A percentile compares a stretch with the other conserved stretches of the same genome.
Conservation (phyloP, 768 basidiomycete genomes). For the Lactifluus piperatus region DNA sequence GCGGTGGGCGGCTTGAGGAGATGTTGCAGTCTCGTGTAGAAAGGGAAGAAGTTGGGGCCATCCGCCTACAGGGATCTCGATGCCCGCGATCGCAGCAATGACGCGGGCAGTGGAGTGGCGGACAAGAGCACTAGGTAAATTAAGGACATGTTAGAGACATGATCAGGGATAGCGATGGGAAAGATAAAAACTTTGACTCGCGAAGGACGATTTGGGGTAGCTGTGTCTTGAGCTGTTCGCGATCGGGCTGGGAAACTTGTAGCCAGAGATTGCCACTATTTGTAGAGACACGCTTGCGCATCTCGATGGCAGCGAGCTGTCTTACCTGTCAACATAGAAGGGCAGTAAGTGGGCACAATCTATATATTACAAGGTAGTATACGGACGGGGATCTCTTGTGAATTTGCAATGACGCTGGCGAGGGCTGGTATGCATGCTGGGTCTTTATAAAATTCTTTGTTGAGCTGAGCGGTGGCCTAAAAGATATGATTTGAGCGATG, state of each 20-base stretch:
- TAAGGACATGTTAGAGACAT: slow-evolving; percentile 4
- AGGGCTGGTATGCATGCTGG: slow-evolving; percentile 87
- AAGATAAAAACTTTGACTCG: slow-evolving; percentile 60
- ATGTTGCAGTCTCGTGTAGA: slow-evolving; percentile 69
- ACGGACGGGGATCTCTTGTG: slow-evolving; percentile 78
- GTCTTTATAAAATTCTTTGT: slow-evolving; percentile 89
- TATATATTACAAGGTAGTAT: neutral
- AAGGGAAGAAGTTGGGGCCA: slow-evolving; percentile 89
- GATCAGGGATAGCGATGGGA: slow-evolving; percentile 6
- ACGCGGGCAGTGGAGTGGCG: slow-evolving; percentile 90
- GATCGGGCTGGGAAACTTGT: slow-evolving; percentile 51
- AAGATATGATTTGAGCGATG: neutral
- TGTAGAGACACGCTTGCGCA: slow-evolving; percentile 82
- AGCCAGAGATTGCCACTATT: slow-evolving; percentile 82
- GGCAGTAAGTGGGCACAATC: neutral
- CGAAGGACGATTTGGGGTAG: slow-evolving; percentile 68
- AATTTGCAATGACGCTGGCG: slow-evolving; percentile 75
- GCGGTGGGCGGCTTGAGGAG: slow-evolving; percentile 62
- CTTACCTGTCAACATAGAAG: slow-evolving; percentile 52
- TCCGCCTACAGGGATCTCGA: slow-evolving; percentile 69
- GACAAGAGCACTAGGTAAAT: slow-evolving; percentile 61
- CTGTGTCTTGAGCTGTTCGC: slow-evolving; percentile 78
- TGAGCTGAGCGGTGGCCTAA: slow-evolving; percentile 86
- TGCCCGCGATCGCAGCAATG: slow-evolving; percentile 83
- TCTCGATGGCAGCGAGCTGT: slow-evolving; percentile 94